Percentiles rank a stretch among this genome's conserved stretches.
phyloP scores from a whole-genome alignment of 2,329 filamentous ascomycete genomes.

The Rhinocladiella similis region DNA sequence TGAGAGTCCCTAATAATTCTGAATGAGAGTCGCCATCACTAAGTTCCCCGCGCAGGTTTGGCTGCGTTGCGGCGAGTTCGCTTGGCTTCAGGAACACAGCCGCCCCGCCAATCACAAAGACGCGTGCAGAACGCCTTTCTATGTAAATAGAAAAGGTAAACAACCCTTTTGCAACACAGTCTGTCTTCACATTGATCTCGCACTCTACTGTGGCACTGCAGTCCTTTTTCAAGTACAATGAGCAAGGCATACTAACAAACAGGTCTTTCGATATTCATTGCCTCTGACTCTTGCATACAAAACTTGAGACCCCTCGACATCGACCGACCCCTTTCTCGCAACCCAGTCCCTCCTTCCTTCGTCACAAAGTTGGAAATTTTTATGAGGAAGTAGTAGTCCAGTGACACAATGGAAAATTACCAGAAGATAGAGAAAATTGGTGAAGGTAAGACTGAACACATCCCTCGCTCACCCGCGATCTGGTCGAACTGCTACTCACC shows the following conservation, averaged over 20 bases:
- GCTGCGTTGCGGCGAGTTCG: neutral
- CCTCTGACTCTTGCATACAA: neutral
- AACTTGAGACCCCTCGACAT: neutral
- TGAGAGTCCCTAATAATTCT: neutral
- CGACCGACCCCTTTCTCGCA: neutral
- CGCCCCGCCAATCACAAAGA: neutral
- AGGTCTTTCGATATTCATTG: constrained; percentile 5
- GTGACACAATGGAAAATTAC: constrained; percentile 80
- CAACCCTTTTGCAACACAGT: neutral
- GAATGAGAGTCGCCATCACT: too few relatives aligned
- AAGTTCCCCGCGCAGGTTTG: neutral
- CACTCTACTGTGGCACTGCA: neutral
- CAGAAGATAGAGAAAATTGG: constrained; percentile 96
- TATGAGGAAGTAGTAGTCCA: constrained; percentile 5
- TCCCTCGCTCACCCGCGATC: neutral
- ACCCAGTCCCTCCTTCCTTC: neutral
- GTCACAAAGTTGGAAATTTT: neutral
- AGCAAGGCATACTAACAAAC: neutral
- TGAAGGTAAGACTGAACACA: constrained; percentile 65
- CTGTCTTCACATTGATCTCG: too few relatives aligned
- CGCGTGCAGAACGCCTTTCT: neutral
- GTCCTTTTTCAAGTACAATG: neutral
- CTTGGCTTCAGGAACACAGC: neutral
- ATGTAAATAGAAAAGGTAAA: neutral
- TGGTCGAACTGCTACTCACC: too few relatives aligned